Evolutionary conservation across 805 yeast species (phyloP).

Genomic region (Pichia eremophila): DNA sequence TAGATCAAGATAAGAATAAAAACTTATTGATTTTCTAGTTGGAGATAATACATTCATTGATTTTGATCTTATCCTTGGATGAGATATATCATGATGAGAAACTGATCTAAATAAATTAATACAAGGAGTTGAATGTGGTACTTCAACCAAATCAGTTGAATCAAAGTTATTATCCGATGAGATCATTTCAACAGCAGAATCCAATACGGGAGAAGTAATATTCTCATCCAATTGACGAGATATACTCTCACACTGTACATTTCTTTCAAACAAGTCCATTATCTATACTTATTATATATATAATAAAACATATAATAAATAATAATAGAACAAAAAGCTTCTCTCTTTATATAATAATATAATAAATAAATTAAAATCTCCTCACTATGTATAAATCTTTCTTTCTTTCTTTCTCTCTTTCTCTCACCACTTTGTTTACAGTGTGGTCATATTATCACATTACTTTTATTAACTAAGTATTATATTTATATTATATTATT

Average conservation of each 20-base stretch:
- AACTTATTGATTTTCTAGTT: conserved; percentile 22
- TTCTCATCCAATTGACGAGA: conserved; percentile 37
- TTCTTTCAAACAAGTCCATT: background rate
- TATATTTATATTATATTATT: too few relatives aligned
- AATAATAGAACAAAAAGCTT: too few relatives aligned
- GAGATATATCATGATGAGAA: background rate
- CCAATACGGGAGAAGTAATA: conserved; percentile 72
- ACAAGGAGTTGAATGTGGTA: conserved; percentile 16
- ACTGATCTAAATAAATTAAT: conserved; percentile 2
- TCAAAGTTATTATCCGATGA: conserved; percentile 49
- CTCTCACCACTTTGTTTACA: too few relatives aligned
- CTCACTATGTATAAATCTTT: too few relatives aligned
- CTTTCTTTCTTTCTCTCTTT: too few relatives aligned
- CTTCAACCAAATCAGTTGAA: conserved; percentile 54
- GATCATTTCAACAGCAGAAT: conserved; percentile 61
- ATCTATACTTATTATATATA: too few relatives aligned
- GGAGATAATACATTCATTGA: background rate
- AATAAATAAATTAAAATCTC: too few relatives aligned
- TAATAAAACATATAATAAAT: too few relatives aligned
- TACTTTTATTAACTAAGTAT: too few relatives aligned
- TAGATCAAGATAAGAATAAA: conserved; percentile 26
- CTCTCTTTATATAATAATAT: too few relatives aligned
- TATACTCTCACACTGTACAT: background rate
- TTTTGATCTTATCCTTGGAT: background rate
- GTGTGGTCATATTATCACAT: too few relatives aligned